Evolutionary conservation across 768 basidiomycete species (phyloP).

Genomic region (Ephemerocybe angulata): DNA sequence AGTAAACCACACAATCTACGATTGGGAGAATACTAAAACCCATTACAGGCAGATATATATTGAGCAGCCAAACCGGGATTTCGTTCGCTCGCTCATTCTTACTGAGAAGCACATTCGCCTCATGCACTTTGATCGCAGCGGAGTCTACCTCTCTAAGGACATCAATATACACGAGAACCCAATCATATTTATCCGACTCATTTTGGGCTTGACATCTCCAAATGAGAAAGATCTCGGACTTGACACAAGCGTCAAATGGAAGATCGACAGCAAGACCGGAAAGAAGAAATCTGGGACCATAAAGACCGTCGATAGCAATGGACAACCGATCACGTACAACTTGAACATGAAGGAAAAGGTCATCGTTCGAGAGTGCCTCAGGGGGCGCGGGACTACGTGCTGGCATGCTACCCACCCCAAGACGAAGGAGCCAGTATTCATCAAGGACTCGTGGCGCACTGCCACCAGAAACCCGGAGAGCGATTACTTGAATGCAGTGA

Average conservation of each 20-base stretch:
- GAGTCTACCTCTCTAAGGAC: not conserved
- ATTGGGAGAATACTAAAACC: too few relatives aligned
- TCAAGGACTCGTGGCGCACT: too few relatives aligned
- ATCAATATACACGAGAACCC: slow-evolving; percentile 7
- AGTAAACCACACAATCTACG: not conserved
- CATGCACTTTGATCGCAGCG: slow-evolving; percentile 8
- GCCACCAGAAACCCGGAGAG: too few relatives aligned
- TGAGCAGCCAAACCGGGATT: slow-evolving; percentile 1
- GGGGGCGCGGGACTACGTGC: not conserved
- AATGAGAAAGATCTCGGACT: slow-evolving; percentile 17
- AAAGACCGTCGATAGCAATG: too few relatives aligned
- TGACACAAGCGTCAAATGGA: slow-evolving; percentile 21
- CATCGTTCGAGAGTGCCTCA: not conserved
- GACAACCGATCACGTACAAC: too few relatives aligned
- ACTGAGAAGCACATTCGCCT: not conserved
- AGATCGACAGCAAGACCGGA: too few relatives aligned
- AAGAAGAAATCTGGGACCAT: too few relatives aligned
- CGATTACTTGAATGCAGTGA: too few relatives aligned
- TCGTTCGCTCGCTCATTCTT: slow-evolving; percentile 1
- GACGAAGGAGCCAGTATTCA: not conserved
- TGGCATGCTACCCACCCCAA: not conserved
- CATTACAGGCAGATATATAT: not conserved
- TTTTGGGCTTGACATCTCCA: slow-evolving; percentile 14
- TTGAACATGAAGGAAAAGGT: too few relatives aligned
- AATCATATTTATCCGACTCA: too few relatives aligned